Evolutionary conservation across 148 eudicot species (phyloP), one percentile per base, ranked within the genome.

Genomic region (Camellia japonica): DNA sequence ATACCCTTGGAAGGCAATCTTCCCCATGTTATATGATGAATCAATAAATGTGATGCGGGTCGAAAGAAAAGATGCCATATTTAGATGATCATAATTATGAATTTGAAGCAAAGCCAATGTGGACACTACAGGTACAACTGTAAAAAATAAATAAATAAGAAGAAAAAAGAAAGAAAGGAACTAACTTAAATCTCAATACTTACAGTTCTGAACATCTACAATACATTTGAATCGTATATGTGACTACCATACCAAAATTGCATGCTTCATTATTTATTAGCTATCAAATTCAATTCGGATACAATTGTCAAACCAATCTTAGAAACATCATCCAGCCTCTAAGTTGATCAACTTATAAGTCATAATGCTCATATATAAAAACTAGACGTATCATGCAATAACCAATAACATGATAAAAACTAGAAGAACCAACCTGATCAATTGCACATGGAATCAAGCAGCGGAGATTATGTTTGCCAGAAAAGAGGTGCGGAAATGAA

Each of bases 391-490:
- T 8, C 15, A 23, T 6, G 44, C 59, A 72, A 52, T 4, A 10
- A 43, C 20, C 75, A 23, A 16, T n/a, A n/a, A 20, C 15, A 49
- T 56, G 11, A 19, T n/a, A 66, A 41, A 58, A 20, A 52, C 10
- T 38, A 58, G 75, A 81, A 60, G 44, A 78, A 78, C 60, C n/a
- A 83, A 95, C 99, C 99, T 95, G 99, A 78, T 95, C 99, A 82
- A 95, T 95, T 58, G 99, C 99, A 83, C 99, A 95, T 60, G 99
- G 98, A 89, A 95, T 93, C 87, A 95, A 87, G 84, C 99, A 95
- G 55, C 97, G 95, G 51, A 88, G 90, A 68, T 88, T 93, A 73
- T 93, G 93, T 84, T 86, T 88, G 43, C 87, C 91, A 60, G 89
- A 75, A 79, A 95, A 95, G 60, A 95, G 87, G 86, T 95, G 99